A percentile compares a stretch with the other conserved stretches of the same genome.
phyloP scores from a whole-genome alignment of 2,329 filamentous ascomycete genomes.

The Coniella lustricola region DNA sequence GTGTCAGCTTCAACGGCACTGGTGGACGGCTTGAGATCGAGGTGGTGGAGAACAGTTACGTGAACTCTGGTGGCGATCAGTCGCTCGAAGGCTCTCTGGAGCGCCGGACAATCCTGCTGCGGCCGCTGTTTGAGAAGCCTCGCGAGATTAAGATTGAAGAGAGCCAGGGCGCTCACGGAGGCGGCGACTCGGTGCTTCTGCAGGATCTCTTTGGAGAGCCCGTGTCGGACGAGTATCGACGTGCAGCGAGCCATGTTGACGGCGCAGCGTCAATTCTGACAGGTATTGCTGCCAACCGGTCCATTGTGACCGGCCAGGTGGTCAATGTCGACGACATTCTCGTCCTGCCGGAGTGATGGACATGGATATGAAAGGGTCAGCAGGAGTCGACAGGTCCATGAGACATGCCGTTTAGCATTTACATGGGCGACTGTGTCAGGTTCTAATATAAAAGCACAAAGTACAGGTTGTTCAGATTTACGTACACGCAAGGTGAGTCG shows the following conservation, averaged over 20 bases:
- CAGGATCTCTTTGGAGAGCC: slow-evolving; percentile 51
- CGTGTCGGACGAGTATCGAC: slow-evolving; percentile 42
- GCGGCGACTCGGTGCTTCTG: slow-evolving; percentile 50
- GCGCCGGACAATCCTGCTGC: slow-evolving; percentile 38
- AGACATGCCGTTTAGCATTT: too few species aligned
- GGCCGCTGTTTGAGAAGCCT: slow-evolving; percentile 51
- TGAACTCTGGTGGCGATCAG: slow-evolving; percentile 54
- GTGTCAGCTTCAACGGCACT: slow-evolving; percentile 51
- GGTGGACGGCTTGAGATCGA: slow-evolving; percentile 53
- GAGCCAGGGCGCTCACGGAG: slow-evolving; percentile 50
- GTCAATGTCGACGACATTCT: slow-evolving; percentile 49
- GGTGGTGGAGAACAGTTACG: slow-evolving; percentile 56
- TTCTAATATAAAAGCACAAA: too few species aligned
- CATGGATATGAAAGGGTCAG: neutral
- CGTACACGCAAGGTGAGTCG: too few species aligned
- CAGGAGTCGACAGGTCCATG: too few species aligned
- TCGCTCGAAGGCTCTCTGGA: slow-evolving; percentile 47
- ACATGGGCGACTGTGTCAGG: too few species aligned
- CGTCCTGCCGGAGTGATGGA: slow-evolving; percentile 21
- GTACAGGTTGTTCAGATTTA: too few species aligned
- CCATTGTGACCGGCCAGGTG: slow-evolving; percentile 49
- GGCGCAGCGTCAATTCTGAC: slow-evolving; percentile 53
- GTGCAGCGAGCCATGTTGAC: slow-evolving; percentile 52
- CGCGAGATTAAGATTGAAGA: slow-evolving; percentile 45
- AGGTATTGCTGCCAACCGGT: slow-evolving; percentile 52